A percentile compares a stretch with the other conserved stretches of the same genome.
Evolutionary conservation across 768 basidiomycete species (phyloP).

Genomic region (Dioszegia aurantiaca): DNA sequence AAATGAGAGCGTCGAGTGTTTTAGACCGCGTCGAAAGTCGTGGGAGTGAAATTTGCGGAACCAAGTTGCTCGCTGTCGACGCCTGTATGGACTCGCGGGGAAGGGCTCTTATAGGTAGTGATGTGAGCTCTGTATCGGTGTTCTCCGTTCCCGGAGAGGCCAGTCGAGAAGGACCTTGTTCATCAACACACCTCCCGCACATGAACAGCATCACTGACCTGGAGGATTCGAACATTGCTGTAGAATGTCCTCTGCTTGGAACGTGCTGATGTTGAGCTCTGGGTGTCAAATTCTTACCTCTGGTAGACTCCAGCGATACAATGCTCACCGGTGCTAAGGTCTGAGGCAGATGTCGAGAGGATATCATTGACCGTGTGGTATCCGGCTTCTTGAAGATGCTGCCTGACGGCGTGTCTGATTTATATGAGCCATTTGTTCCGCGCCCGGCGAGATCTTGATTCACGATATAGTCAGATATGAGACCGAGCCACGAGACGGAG

Average conservation of each 20-base stretch:
- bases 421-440: neutral
- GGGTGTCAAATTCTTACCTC: neutral
- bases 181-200: neutral
- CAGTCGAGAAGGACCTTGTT: neutral
- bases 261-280: conserved; percentile 35
- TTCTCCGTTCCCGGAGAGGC: neutral
- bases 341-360: conserved; percentile 14
- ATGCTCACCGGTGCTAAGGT: conserved; percentile 38
- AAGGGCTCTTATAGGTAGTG: neutral
- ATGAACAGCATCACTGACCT: conserved; percentile 22
- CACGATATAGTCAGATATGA: neutral
- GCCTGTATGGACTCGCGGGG: conserved; percentile 4
- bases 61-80: conserved; percentile 27
- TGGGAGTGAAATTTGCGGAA: conserved; percentile 16
- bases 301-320: neutral
- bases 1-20: conserved; percentile 39
- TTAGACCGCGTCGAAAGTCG: conserved; percentile 34
- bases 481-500: no score
- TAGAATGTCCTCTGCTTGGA: conserved; percentile 38
- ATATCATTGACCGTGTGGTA: conserved; percentile 35
- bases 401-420: conserved; percentile 32
- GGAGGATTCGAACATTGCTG: conserved; percentile 21
- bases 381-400: conserved; percentile 36
- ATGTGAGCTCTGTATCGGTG: neutral
- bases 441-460: no score